phyloP scores from a whole-genome alignment of 495 filamentous ascomycete genomes.

The Hypomontagnella monticulosa region DNA sequence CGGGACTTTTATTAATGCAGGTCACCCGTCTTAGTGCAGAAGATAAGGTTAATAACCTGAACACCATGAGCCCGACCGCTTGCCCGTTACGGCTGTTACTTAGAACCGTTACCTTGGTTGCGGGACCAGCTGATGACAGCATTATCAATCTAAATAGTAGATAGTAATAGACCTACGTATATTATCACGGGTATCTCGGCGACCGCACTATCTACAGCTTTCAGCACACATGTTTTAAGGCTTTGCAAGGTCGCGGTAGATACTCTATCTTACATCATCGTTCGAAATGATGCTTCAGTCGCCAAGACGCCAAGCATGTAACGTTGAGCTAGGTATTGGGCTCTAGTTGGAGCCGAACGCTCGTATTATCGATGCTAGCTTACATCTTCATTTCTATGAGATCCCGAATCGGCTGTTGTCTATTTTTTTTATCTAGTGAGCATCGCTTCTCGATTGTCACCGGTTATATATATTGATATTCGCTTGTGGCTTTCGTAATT shows the following conservation, averaged over 20 bases:
- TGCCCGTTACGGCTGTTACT: constrained; percentile 31
- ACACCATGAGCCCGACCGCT: constrained; percentile 18
- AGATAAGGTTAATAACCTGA: constrained; percentile 30
- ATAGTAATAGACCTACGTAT: not conserved
- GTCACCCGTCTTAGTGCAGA: constrained; percentile 24
- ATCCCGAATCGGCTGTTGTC: too few species aligned
- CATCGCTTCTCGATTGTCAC: too few species aligned
- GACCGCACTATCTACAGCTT: not conserved
- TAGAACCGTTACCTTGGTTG: constrained; percentile 21
- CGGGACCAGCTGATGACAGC: constrained; percentile 16
- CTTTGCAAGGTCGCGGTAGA: not conserved
- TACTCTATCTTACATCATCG: not conserved
- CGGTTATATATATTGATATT: too few species aligned
- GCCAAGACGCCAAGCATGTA: constrained; percentile 26
- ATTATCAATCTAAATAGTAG: constrained; percentile 5
- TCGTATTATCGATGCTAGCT: not conserved
- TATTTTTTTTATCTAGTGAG: too few species aligned
- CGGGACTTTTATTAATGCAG: constrained; percentile 24
- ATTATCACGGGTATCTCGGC: not conserved
- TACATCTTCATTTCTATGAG: not conserved
- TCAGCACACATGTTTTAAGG: not conserved
- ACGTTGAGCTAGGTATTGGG: not conserved
- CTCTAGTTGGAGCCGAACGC: too few species aligned
- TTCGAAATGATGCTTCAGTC: not conserved
- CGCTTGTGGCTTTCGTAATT: too few species aligned